These are phyloP conservation scores for Aphanomyces astaci DNA, from an alignment of 352 stramenopile species.

Conservation along the genomic window DNA sequence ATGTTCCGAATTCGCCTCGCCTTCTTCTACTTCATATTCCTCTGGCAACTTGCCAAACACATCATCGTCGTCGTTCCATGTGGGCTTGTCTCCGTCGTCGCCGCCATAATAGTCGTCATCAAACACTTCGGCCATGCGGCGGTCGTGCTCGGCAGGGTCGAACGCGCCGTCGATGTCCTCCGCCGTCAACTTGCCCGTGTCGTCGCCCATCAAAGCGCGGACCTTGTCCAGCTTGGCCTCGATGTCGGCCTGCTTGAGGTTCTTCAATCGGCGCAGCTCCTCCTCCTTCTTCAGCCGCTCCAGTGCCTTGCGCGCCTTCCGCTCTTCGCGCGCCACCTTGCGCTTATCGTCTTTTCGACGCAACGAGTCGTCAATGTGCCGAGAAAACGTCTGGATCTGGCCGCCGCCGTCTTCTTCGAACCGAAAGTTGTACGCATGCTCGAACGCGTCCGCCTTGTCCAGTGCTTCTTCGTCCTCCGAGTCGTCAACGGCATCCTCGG, in stretches of 20 bases:
- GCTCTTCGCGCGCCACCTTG: constrained; percentile 91
- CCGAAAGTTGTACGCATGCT: constrained; percentile 99
- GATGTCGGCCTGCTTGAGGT: constrained; percentile 96
- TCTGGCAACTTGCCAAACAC: constrained; percentile 67
- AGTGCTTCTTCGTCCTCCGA: constrained; percentile 87
- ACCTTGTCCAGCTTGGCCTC: constrained; percentile 91
- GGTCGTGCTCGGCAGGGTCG: constrained; percentile 95
- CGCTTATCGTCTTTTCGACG: constrained; percentile 94
- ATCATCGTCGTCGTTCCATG: constrained; percentile 78
- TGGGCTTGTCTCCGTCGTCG: constrained; percentile 61
- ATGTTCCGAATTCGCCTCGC: constrained; percentile 30
- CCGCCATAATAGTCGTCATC: constrained; percentile 97
- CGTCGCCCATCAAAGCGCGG: constrained; percentile 68
- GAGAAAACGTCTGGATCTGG: constrained; percentile 76
- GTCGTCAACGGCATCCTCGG: constrained; percentile 49
- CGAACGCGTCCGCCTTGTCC: constrained; percentile 94
- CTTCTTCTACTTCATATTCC: constrained; percentile 36
- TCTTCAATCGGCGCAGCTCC: constrained; percentile 95
- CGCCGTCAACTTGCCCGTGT: constrained; percentile 39
- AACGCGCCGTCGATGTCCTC: constrained; percentile 84
- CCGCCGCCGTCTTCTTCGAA: constrained; percentile 95
- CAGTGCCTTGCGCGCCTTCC: constrained; percentile 91
- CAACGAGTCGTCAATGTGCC: constrained; percentile 83
- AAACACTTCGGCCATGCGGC: constrained; percentile 94
- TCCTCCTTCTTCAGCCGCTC: constrained; percentile 96